These are phyloP conservation scores for Fagopyrum tataricum DNA, from an alignment of 148 eudicot genomes.

Conservation along the genomic window DNA sequence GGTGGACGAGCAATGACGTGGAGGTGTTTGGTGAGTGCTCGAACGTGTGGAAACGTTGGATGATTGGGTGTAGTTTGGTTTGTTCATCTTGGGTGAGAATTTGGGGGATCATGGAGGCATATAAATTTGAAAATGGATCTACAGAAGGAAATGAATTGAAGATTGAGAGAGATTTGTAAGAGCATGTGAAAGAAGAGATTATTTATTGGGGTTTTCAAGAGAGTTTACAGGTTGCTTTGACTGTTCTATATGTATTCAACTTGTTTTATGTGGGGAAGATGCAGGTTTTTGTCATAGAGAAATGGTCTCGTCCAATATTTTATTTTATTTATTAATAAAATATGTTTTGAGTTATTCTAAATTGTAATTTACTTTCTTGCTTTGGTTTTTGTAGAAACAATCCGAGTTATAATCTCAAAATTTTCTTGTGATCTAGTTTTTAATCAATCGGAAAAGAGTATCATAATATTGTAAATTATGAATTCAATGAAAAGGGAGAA, in stretches of 20 bases:
- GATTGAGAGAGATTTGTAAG: background rate
- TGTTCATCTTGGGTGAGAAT: slow-evolving; percentile 17
- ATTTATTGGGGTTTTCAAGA: slow-evolving; percentile 3
- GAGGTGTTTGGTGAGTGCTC: slow-evolving; percentile 17
- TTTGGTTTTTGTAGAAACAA: background rate
- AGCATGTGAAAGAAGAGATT: slow-evolving; percentile 6
- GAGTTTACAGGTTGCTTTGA: background rate
- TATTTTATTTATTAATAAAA: background rate
- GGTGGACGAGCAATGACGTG: slow-evolving; percentile 23
- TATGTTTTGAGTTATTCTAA: background rate
- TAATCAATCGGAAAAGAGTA: no score
- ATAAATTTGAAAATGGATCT: background rate
- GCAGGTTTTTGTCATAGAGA: background rate
- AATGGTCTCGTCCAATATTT: background rate
- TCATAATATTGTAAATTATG: no score
- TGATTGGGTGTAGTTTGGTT: slow-evolving; percentile 12
- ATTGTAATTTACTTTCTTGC: background rate
- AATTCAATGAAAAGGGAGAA: no score
- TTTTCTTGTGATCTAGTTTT: no score
- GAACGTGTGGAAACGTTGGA: slow-evolving; percentile 25
- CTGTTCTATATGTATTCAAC: background rate
- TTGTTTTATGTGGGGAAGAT: background rate
- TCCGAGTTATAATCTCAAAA: background rate
- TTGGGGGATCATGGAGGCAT: slow-evolving; percentile 10
- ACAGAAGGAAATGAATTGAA: background rate